phyloP scores from a whole-genome alignment of 208 protist species.

The Porcisia deanei region DNA sequence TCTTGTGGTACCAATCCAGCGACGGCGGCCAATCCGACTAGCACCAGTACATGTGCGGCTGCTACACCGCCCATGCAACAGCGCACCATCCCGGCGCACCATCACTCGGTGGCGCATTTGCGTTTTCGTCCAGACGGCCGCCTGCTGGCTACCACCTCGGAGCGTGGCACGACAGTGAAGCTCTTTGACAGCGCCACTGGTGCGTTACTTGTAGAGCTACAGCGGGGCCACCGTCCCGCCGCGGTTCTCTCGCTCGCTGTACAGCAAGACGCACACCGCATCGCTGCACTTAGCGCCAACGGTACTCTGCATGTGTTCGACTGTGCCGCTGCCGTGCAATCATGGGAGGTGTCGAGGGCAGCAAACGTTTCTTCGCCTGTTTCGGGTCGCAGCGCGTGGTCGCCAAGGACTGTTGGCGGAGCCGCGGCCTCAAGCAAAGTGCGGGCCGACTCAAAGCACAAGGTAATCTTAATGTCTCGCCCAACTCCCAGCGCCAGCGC shows the following conservation, averaged over 20 bases:
- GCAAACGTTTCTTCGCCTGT: not conserved
- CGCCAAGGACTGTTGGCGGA: not conserved
- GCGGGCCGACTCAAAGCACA: constrained; percentile 22
- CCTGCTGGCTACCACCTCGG: constrained; percentile 57
- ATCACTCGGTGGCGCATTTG: constrained; percentile 38
- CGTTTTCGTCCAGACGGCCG: constrained; percentile 35
- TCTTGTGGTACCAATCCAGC: not conserved
- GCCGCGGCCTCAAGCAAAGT: constrained; percentile 3
- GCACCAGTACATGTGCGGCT: not conserved
- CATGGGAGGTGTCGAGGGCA: constrained; percentile 14
- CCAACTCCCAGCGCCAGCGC: not conserved
- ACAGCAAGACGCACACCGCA: constrained; percentile 25
- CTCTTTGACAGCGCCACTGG: constrained; percentile 49
- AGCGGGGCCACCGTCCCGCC: constrained; percentile 43
- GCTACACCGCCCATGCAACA: constrained; percentile 9
- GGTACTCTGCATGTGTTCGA: constrained; percentile 72
- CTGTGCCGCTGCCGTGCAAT: constrained; percentile 24
- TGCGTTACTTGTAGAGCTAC: constrained; percentile 42
- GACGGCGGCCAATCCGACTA: not conserved
- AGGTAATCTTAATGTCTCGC: constrained; percentile 10
- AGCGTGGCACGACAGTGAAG: constrained; percentile 65
- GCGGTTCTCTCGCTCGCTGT: constrained; percentile 56
- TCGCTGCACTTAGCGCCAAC: constrained; percentile 57
- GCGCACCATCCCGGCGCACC: constrained; percentile 35
- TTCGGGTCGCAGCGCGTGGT: not conserved